Percentiles rank a stretch among this genome's conserved stretches.
These are phyloP conservation scores for Pseudopyrenochaeta lycopersici DNA, from an alignment of 2,329 filamentous ascomycete genomes.

Conservation along the genomic window DNA sequence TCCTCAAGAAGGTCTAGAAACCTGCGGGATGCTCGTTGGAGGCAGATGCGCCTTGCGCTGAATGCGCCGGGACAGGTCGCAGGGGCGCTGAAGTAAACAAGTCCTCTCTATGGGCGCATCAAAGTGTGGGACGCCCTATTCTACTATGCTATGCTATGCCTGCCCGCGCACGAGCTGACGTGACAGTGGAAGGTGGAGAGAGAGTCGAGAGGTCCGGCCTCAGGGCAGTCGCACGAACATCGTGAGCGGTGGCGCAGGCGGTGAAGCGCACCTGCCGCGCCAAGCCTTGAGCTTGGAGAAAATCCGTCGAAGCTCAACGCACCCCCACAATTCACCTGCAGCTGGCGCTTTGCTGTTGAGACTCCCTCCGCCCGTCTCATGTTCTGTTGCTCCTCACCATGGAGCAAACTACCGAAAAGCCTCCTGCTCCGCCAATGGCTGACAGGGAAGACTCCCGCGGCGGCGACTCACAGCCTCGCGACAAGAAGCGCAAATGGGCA, in stretches of 20 bases:
- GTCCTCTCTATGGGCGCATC: neutral
- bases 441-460: slow-evolving; percentile 23
- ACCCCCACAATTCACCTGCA: slow-evolving; percentile 20
- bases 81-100: neutral
- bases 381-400: slow-evolving; percentile 26
- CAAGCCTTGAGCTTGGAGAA: slow-evolving; percentile 30
- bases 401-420: slow-evolving; percentile 33
- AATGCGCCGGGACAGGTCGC: slow-evolving; percentile 12
- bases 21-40: neutral
- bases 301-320: slow-evolving; percentile 18
- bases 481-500: slow-evolving; percentile 45
- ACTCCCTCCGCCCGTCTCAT: slow-evolving; percentile 22
- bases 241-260: slow-evolving; percentile 28
- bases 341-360: slow-evolving; percentile 4
- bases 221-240: slow-evolving; percentile 11
- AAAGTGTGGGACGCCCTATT: slow-evolving; percentile 1
- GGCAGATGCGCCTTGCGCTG: neutral
- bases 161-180: slow-evolving; percentile 22
- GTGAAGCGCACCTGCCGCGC: slow-evolving; percentile 33
- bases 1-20: neutral
- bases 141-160: slow-evolving; percentile 5
- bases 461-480: slow-evolving; percentile 30
- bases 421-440: slow-evolving; percentile 34
- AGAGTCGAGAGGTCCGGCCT: slow-evolving; percentile 4
- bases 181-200: slow-evolving; percentile 12